Percentiles rank a stretch among this genome's conserved stretches.
These are phyloP conservation scores for Dianthus caryophyllus DNA, from an alignment of 148 eudicot genomes.

Conservation along the genomic window DNA sequence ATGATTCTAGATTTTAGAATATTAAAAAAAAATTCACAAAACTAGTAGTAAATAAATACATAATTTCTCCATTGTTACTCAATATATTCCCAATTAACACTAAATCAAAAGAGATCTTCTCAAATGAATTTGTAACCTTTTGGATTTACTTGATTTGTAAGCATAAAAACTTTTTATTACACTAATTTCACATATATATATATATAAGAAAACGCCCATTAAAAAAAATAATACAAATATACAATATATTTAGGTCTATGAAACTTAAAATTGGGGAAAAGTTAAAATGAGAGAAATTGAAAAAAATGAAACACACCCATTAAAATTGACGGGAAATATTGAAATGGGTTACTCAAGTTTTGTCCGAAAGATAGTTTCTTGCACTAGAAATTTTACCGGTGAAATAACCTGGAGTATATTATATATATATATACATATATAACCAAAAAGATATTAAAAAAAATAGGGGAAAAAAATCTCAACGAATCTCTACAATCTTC, in stretches of 20 bases:
- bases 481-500: constrained; percentile 31
- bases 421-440: too few species aligned
- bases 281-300: constrained; percentile 4
- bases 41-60: constrained; percentile 10
- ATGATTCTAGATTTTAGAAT: constrained; percentile 29
- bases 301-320: constrained; percentile 35
- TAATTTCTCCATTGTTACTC: not conserved
- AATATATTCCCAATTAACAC: constrained; percentile 12
- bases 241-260: not conserved
- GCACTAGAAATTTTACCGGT: not conserved
- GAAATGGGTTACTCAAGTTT: constrained; percentile 28
- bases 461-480: not conserved
- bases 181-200: not conserved
- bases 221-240: too few species aligned
- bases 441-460: too few species aligned
- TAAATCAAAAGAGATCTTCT: constrained; percentile 5
- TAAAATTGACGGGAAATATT: constrained; percentile 12
- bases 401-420: not conserved
- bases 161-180: not conserved
- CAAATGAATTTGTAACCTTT: constrained; percentile 9
- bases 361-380: not conserved
- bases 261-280: not conserved
- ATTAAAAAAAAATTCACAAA: constrained; percentile 10
- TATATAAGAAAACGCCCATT: not conserved
- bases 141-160: not conserved